Conservation (phyloP, 169 alveolate genomes). For the Perkinsus chesapeaki region DNA sequence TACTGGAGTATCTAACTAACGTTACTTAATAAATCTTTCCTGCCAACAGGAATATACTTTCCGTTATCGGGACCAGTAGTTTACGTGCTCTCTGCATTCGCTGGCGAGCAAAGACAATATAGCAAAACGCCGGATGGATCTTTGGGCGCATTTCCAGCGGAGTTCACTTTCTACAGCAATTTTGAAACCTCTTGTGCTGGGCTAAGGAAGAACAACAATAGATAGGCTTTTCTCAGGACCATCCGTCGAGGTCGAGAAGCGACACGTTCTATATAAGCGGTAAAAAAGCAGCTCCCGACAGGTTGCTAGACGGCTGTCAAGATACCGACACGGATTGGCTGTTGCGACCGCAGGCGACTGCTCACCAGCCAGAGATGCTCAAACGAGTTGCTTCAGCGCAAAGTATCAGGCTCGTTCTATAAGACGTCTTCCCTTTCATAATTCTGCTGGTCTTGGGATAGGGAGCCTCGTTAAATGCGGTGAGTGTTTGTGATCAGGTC, state of each 20-base stretch:
- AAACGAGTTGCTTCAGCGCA: slow-evolving; percentile 37
- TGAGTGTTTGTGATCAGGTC: slow-evolving; percentile 29
- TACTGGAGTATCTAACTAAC: too few relatives aligned
- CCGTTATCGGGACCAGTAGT: too few relatives aligned
- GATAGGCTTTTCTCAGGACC: neutral
- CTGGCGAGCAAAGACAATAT: too few relatives aligned
- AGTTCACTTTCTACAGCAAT: too few relatives aligned
- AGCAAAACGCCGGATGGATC: too few relatives aligned
- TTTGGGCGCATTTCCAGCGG: too few relatives aligned
- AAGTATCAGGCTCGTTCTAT: neutral
- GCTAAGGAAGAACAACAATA: too few relatives aligned
- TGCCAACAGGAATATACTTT: too few relatives aligned
- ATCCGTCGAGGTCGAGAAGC: neutral
- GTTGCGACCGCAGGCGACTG: slow-evolving; percentile 65
- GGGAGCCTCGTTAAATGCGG: neutral
- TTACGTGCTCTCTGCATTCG: too few relatives aligned
- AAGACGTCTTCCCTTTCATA: too few relatives aligned
- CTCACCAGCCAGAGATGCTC: slow-evolving; percentile 55
- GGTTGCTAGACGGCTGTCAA: neutral
- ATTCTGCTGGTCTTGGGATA: neutral
- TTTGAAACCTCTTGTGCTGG: too few relatives aligned
- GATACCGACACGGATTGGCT: slow-evolving; percentile 1
- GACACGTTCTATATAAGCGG: neutral
- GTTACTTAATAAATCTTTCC: too few relatives aligned
- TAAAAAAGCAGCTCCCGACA: neutral